These are phyloP conservation scores for Daldinia bambusicola DNA, from an alignment of 495 filamentous ascomycete species.

Conservation along the genomic window DNA sequence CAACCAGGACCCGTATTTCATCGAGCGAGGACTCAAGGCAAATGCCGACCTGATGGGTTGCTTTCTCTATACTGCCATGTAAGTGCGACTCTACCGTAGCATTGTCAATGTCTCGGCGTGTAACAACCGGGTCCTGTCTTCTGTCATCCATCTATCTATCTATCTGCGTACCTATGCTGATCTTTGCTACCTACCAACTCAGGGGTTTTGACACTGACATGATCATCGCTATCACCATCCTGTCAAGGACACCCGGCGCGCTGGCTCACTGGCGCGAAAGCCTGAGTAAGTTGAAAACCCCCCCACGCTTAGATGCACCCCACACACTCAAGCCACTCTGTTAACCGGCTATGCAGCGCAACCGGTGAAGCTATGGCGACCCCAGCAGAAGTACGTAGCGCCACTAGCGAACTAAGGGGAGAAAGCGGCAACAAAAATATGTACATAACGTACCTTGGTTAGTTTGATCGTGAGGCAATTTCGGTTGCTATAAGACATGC, in stretches of 20 bases:
- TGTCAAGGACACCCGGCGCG: constrained; percentile 44
- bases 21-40: constrained; percentile 58
- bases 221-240: constrained; percentile 45
- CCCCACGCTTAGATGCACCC: background rate
- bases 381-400: constrained; percentile 43
- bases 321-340: constrained; percentile 3
- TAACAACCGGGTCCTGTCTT: constrained; percentile 1
- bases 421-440: background rate
- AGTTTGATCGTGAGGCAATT: background rate
- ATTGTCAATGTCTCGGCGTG: background rate
- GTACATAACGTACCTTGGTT: no score
- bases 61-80: constrained; percentile 66
- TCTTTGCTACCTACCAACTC: background rate
- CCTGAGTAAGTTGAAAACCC: constrained; percentile 39
- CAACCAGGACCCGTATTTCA: constrained; percentile 63
- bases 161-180: constrained; percentile 4
- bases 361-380: constrained; percentile 47
- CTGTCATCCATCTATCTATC: background rate
- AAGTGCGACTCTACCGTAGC: constrained; percentile 27
- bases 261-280: constrained; percentile 51
- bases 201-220: constrained; percentile 46
- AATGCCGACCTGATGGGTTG: constrained; percentile 69
- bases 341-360: constrained; percentile 38
- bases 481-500: background rate
- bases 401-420: constrained; percentile 39